These are phyloP conservation scores for Jatropha curcas DNA, from an alignment of 345 rosid genomes.

Conservation along the genomic window DNA sequence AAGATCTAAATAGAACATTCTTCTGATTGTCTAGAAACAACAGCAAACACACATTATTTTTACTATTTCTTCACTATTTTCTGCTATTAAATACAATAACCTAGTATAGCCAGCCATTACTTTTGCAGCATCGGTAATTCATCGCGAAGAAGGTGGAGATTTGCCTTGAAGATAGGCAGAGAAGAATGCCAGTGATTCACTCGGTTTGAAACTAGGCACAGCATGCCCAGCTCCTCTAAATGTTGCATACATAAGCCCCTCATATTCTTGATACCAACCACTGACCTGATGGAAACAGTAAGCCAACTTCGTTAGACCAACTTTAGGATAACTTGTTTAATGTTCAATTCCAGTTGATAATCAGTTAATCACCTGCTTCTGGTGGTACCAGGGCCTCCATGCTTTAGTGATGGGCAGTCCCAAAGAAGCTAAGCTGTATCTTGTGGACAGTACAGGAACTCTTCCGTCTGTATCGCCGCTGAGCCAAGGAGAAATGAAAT, in stretches of 20 bases:
- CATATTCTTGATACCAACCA: conserved; percentile 91
- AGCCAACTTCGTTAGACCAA: background rate
- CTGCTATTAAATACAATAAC: background rate
- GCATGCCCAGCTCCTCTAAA: conserved; percentile 99
- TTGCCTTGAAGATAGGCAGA: conserved; percentile 62
- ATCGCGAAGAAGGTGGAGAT: conserved; percentile 32
- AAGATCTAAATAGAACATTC: no score
- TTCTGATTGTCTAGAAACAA: no score
- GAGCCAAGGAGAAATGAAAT: conserved; percentile 17
- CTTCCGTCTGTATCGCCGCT: conserved; percentile 99
- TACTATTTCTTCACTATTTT: background rate
- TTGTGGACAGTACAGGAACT: conserved; percentile 85
- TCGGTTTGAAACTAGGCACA: conserved; percentile 82
- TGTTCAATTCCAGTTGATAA: background rate
- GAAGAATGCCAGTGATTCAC: conserved; percentile 70
- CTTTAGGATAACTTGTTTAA: no score
- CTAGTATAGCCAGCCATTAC: background rate
- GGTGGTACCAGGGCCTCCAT: conserved; percentile 90
- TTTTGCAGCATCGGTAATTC: background rate
- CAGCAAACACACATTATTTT: background rate
- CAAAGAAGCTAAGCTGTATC: conserved; percentile 65
- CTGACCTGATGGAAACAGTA: conserved; percentile 52
- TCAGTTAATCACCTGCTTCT: conserved; percentile 58
- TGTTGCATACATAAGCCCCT: conserved; percentile 82
- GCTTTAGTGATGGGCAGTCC: conserved; percentile 58